A percentile compares a stretch with the other conserved stretches of the same genome.
Conservation (phyloP, 176 grass and related monocot species). For the Rhynchospora breviuscula region DNA sequence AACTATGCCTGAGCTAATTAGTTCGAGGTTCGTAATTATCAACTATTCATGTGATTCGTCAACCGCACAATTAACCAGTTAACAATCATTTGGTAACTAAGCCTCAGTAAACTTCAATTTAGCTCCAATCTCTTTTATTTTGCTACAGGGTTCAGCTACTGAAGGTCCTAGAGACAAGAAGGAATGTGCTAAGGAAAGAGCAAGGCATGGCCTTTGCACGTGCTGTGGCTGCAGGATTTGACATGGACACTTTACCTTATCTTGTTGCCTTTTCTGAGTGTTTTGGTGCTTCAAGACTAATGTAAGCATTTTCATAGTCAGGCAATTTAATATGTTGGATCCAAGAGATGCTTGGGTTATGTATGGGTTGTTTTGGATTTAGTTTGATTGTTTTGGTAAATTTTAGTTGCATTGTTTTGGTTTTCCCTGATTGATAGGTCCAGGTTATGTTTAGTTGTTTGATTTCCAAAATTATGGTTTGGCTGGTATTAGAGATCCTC, state of each 20-base stretch:
- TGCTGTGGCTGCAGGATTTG: constrained; percentile 85
- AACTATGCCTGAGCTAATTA: background rate
- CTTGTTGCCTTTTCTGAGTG: constrained; percentile 64
- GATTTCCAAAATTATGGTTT: background rate
- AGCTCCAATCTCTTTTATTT: background rate
- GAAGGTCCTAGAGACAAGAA: constrained; percentile 83
- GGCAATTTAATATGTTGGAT: background rate
- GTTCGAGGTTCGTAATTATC: background rate
- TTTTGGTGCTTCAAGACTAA: constrained; percentile 77
- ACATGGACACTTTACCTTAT: constrained; percentile 67
- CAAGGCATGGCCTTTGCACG: constrained; percentile 98
- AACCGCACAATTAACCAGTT: background rate
- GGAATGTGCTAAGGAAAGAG: constrained; percentile 83
- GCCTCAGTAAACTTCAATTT: background rate
- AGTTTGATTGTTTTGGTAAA: background rate
- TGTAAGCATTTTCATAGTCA: constrained; percentile 42
- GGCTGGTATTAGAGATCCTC: background rate
- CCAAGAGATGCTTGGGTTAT: background rate
- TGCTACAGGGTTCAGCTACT: constrained; percentile 78
- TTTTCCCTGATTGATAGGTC: background rate
- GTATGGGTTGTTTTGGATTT: background rate
- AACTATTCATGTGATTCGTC: background rate
- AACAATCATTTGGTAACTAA: background rate
- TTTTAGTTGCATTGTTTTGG: background rate
- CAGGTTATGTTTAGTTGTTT: background rate